Evolutionary conservation across 306 rosid species (phyloP), one percentile per base, ranked within the genome.

Genomic region (Rubus parviflorus): DNA sequence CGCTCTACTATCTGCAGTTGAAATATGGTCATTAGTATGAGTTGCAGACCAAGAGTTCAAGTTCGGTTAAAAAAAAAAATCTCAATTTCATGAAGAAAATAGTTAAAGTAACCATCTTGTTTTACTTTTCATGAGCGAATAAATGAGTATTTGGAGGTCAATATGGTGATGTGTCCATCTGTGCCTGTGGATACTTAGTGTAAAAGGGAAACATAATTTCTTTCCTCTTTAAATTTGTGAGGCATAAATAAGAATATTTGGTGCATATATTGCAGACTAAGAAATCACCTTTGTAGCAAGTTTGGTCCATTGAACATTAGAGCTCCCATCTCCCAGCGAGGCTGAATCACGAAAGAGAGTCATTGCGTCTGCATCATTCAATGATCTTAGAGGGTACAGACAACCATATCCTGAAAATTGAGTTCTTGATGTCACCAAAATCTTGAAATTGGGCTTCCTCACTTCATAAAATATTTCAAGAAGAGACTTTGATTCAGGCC

Each of bases 361-460:
- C 47, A 69, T 69, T 37, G 97, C 85, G 80, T 88, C 48, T 45
- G 11, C 13, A 3, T 45, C 13, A 8, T 45, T 45, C 48, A 45
- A 10, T 45, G 48, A 8, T 8, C 11, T 45, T 45, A 45, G 13
- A 45, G 2, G 48, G 13, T 45, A 45, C 3, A 8, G 48, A 45
- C 13, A 45, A 45, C 48, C 48, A 45, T 83, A 89, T 72, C 82
- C 72, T 63, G 46, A 48, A n/a, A 91, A 83, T 53, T 56, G 42
- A 11, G 42, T 81, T 76, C 91, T 83, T 23, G 97, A 93, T 46
- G 93, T 91, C 70, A 88, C 92, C 70, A 93, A 60, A 76, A 89
- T 79, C 81, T 85, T 91, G 79, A 72, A 87, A 20, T 78, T 66
- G 53, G 87, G 70, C 6, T 54, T 56, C 22, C 7, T 4, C 52